These are phyloP conservation scores for Climacium dendroides DNA, from an alignment of 225 moss, liverwort and hornwort species.

Conservation along the genomic window DNA sequence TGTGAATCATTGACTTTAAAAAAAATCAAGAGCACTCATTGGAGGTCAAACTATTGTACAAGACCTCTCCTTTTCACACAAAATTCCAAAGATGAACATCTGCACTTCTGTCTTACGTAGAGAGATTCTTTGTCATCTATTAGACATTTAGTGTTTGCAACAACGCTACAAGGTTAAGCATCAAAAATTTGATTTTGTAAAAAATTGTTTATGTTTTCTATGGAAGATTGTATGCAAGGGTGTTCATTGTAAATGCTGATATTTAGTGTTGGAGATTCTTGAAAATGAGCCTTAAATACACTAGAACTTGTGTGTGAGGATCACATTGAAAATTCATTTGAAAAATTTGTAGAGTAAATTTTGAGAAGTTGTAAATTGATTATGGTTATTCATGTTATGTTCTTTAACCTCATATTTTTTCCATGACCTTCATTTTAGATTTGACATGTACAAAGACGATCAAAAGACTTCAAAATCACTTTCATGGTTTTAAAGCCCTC, in stretches of 20 bases:
- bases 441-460: neutral
- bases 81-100: no score
- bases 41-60: no score
- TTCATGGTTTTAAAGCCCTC: neutral
- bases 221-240: neutral
- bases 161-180: no score
- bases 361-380: neutral
- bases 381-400: no score
- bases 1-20: no score
- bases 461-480: neutral
- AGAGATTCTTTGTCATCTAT: no score
- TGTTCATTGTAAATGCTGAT: neutral
- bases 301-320: fast-evolving
- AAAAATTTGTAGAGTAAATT: neutral
- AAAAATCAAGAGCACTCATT: no score
- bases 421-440: neutral
- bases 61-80: no score
- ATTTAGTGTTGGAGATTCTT: neutral
- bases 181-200: neutral
- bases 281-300: neutral
- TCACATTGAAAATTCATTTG: neutral
- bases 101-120: no score
- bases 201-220: neutral
- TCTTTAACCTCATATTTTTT: neutral
- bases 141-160: no score